phyloP scores from a whole-genome alignment of 805 yeast genomes.

The Teunomyces barrocoloradensis region DNA sequence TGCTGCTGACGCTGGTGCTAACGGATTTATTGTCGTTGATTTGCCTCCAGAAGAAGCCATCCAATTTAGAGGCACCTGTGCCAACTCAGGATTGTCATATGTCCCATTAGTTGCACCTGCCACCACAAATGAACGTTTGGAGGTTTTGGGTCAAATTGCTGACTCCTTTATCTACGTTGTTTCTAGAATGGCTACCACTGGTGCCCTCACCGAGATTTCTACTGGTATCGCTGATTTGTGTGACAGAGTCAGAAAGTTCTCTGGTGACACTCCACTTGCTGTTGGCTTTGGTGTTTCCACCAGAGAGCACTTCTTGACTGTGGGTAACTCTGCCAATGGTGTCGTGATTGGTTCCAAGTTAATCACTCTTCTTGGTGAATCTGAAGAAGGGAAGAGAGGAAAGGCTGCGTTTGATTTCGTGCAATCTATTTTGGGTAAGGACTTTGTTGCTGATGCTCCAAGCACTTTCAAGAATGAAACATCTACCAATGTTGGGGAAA shows the following conservation, averaged over 20 bases:
- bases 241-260: conserved; percentile 67
- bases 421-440: conserved; percentile 63
- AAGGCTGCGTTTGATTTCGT: conserved; percentile 66
- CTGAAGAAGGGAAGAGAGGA: conserved; percentile 60
- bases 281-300: conserved; percentile 98
- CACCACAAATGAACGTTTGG: conserved; percentile 85
- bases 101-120: conserved; percentile 97
- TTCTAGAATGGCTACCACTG: conserved; percentile 97
- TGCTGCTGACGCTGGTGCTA: conserved; percentile 86
- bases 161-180: conserved; percentile 96
- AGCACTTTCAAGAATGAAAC: conserved; percentile 17
- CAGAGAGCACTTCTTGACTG: conserved; percentile 80
- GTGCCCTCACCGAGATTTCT: conserved; percentile 69
- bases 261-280: conserved; percentile 71
- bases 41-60: conserved; percentile 98
- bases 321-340: conserved; percentile 85
- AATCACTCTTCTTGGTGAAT: conserved; percentile 64
- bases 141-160: conserved; percentile 76
- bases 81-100: conserved; percentile 69
- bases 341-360: conserved; percentile 93
- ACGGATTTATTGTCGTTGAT: conserved; percentile 92
- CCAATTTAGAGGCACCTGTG: conserved; percentile 72
- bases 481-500: conserved; percentile 22
- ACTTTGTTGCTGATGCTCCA: conserved; percentile 31
- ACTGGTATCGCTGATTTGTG: conserved; percentile 65